These are phyloP conservation scores for Linnemannia hyalina DNA, from an alignment of 192 early-diverging fungal genomes.

Conservation along the genomic window DNA sequence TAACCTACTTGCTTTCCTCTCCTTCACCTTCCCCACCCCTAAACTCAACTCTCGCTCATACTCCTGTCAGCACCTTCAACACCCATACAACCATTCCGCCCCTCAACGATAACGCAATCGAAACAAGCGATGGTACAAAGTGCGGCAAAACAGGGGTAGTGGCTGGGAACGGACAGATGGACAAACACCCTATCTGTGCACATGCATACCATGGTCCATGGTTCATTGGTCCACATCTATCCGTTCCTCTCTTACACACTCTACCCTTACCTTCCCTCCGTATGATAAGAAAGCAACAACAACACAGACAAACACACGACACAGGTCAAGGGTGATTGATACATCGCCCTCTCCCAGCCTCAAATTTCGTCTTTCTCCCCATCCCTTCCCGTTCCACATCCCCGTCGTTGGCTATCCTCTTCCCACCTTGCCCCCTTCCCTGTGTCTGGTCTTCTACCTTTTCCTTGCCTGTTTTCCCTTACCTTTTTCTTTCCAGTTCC, in stretches of 20 bases:
- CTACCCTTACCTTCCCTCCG: neutral
- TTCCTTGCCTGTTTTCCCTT: neutral
- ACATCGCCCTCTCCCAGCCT: conserved; percentile 10
- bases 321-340: neutral
- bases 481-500: neutral
- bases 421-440: conserved; percentile 1
- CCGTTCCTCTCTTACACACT: neutral
- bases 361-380: neutral
- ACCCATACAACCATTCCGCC: neutral
- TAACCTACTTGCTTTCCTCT: neutral
- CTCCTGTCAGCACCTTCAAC: neutral
- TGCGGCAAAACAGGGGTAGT: neutral
- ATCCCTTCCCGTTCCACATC: conserved; percentile 13
- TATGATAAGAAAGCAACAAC: neutral
- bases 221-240: neutral
- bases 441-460: neutral
- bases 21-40: neutral
- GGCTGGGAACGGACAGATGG: neutral
- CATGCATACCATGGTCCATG: conserved; percentile 3
- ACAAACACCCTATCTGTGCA: neutral
- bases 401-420: neutral
- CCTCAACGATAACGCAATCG: neutral
- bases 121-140: neutral
- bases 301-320: neutral
- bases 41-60: neutral